phyloP scores from a whole-genome alignment of 441 rosid genomes.

The Pelargonium australe region DNA sequence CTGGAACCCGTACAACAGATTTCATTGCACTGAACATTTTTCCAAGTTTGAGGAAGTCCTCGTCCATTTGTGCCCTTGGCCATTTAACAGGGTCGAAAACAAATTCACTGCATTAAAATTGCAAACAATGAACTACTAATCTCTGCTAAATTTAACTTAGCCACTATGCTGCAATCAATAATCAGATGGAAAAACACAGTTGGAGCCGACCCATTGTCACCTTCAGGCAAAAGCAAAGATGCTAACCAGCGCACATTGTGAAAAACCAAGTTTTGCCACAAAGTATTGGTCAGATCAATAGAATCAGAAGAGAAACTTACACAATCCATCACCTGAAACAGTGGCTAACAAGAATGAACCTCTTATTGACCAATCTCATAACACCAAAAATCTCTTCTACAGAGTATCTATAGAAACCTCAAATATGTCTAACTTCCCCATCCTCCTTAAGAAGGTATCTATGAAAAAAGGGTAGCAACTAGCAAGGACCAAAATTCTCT shows the following conservation, averaged over 20 bases:
- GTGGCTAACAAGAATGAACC: background rate
- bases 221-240: background rate
- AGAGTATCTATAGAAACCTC: background rate
- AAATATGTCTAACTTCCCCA: background rate
- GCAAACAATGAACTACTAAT: conserved; percentile 7
- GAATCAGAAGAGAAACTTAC: background rate
- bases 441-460: background rate
- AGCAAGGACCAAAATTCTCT: background rate
- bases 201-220: no score
- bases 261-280: no score
- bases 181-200: no score
- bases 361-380: no score
- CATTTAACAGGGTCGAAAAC: conserved; percentile 67
- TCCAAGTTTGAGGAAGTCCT: conserved; percentile 58
- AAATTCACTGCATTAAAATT: conserved; percentile 61
- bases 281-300: no score
- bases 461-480: background rate
- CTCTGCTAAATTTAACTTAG: background rate
- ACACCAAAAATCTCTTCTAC: background rate
- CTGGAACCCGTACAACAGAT: conserved; percentile 77
- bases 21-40: conserved; percentile 45
- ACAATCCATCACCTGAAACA: background rate
- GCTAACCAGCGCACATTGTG: background rate
- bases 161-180: background rate
- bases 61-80: conserved; percentile 69